Percentiles rank a stretch among this genome's conserved stretches.
phyloP scores from a whole-genome alignment of 306 rosid species.

The Arachis hypogaea region DNA sequence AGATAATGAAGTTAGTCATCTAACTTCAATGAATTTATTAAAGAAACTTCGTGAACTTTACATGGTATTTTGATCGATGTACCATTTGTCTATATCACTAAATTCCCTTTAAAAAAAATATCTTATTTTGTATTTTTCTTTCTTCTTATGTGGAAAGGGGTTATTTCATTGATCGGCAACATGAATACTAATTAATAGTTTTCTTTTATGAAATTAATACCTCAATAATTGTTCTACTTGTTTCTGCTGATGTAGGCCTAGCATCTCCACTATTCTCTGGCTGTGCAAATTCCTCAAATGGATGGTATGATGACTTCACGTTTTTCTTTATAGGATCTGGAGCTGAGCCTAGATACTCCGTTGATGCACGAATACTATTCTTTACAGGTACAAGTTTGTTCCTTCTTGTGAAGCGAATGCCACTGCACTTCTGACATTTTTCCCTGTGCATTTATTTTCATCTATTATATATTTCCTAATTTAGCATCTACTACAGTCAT shows the following conservation, averaged over 20 bases:
- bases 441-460: slow-evolving; percentile 54
- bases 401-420: slow-evolving; percentile 51
- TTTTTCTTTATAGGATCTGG: slow-evolving; percentile 67
- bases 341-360: slow-evolving; percentile 67
- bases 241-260: slow-evolving; percentile 78
- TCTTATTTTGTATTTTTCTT: background rate
- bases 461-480: slow-evolving; percentile 13
- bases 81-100: background rate
- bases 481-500: slow-evolving; percentile 2
- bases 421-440: slow-evolving; percentile 45
- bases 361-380: slow-evolving; percentile 65
- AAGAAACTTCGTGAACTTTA: slow-evolving; percentile 13
- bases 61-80: too few relatives aligned
- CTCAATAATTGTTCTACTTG: slow-evolving; percentile 86
- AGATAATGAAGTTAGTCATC: background rate
- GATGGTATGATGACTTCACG: slow-evolving; percentile 81
- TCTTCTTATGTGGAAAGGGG: background rate
- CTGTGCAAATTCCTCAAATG: slow-evolving; percentile 73
- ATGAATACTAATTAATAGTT: slow-evolving; percentile 45
- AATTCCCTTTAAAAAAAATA: slow-evolving; percentile 11
- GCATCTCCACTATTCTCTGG: slow-evolving; percentile 61
- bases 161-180: slow-evolving; percentile 28
- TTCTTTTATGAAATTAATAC: slow-evolving; percentile 43
- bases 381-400: slow-evolving; percentile 51
- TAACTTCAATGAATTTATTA: background rate